Evolutionary conservation across 306 rosid species (phyloP), one percentile per base, ranked within the genome.

Genomic region (Mucuna pruriens): DNA sequence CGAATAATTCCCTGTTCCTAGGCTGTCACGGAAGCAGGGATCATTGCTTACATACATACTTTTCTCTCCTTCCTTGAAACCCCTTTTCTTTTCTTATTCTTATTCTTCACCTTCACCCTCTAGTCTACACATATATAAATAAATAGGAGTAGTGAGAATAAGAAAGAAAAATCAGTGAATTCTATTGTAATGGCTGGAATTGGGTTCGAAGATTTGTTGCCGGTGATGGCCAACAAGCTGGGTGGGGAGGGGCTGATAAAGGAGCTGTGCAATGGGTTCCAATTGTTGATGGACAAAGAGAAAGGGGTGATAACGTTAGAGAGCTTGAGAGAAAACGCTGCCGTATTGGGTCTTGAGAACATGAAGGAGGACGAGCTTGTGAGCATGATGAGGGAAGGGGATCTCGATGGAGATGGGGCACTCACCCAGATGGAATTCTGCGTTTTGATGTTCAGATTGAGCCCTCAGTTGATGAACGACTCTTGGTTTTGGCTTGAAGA

Each of bases 371-470:
- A 92, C 1, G 99, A 95, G 48, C 92, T 95, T 26, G 84, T 81
- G 46, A 80, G 93, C 75, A 95, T 95, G 98, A 54, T 93, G 81
- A 81, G 63, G 40, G 97, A 90, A 79, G 99, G 98, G 4, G 99
- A 93, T 55, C 54, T 87, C 9, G 99, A 95, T 31, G 91, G 97
- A 8, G 99, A 95, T 22, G 98, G 99, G 0, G 90, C 90, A 0
- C 86, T 95, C 25, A 79, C 80, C 15, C 91, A 88, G 85, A 95
- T 93, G 98, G 98, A 95, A 66, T 95, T 93, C 49, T 95, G 99
- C 25, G 99, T 95, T 57, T 82, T 95, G 88, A 95, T 95, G 99
- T 95, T 95, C 84, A 91, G 99, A 82, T 67, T 95, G 74, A 93
- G 97, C 74, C 98, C 98, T 3, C 82, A 90, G 6, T 81, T 95